phyloP scores from a whole-genome alignment of 257 asterid species.

The Gentiana straminea region DNA sequence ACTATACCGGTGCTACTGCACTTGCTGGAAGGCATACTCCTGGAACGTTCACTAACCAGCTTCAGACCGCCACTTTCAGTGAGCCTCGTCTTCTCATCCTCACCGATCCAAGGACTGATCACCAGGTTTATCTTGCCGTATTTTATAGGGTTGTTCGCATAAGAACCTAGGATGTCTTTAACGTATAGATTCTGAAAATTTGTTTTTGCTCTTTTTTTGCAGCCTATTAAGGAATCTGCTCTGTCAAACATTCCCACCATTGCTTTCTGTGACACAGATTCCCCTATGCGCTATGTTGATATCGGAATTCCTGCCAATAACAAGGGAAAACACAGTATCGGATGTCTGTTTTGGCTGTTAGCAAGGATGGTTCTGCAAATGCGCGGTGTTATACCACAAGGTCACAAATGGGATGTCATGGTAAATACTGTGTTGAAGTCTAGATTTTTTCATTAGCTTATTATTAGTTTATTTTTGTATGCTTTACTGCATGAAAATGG shows the following conservation, averaged over 20 bases:
- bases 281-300: slow-evolving; percentile 26
- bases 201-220: neutral
- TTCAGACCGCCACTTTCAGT: slow-evolving; percentile 30
- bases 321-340: slow-evolving; percentile 26
- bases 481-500: neutral
- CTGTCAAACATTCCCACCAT: slow-evolving; percentile 25
- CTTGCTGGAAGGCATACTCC: slow-evolving; percentile 36
- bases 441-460: neutral
- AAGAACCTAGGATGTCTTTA: no score
- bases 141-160: no score
- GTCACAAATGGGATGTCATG: slow-evolving; percentile 30
- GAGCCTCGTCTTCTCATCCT: slow-evolving; percentile 36
- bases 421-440: slow-evolving; percentile 6
- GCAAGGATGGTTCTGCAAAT: slow-evolving; percentile 28
- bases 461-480: neutral
- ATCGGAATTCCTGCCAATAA: slow-evolving; percentile 29
- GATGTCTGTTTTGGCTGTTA: slow-evolving; percentile 26
- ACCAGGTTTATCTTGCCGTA: slow-evolving; percentile 14
- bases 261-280: slow-evolving; percentile 29
- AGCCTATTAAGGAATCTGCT: slow-evolving; percentile 28
- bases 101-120: slow-evolving; percentile 35
- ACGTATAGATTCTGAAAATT: no score
- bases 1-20: slow-evolving; percentile 24
- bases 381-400: slow-evolving; percentile 26
- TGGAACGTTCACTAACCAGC: slow-evolving; percentile 33